Conservation (phyloP, 1,284 basidiomycete species). For the Schizophyllum amplum region DNA sequence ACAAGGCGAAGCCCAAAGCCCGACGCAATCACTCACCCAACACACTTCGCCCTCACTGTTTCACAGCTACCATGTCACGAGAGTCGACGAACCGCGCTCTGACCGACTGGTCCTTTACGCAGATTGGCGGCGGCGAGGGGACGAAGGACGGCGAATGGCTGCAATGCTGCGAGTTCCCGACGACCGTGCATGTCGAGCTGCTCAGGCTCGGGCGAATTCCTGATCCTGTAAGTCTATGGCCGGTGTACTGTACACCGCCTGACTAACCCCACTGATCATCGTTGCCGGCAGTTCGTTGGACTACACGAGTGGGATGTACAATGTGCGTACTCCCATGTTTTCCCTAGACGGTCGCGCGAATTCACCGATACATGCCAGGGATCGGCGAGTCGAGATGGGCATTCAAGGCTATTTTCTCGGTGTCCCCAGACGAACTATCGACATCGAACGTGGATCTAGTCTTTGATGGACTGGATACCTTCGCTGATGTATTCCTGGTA, state of each 20-base stretch:
- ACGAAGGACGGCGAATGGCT: constrained; percentile 64
- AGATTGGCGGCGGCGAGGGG: constrained; percentile 52
- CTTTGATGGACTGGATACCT: constrained; percentile 87
- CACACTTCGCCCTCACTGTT: too few relatives aligned
- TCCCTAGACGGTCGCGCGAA: constrained; percentile 6
- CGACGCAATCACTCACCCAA: too few relatives aligned
- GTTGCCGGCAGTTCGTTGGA: constrained; percentile 58
- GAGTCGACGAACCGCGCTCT: constrained; percentile 20
- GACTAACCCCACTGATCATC: constrained; percentile 4
- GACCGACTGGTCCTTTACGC: constrained; percentile 60
- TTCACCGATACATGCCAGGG: too few relatives aligned
- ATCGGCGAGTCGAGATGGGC: constrained; percentile 80
- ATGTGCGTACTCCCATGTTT: constrained; percentile 32
- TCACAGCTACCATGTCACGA: too few relatives aligned
- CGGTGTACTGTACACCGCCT: constrained; percentile 3
- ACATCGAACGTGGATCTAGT: constrained; percentile 59
- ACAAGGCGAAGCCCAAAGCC: too few relatives aligned
- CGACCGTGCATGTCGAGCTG: constrained; percentile 81
- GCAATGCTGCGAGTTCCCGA: constrained; percentile 58
- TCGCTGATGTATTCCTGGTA: constrained; percentile 62
- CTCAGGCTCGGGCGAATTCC: constrained; percentile 63
- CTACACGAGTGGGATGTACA: constrained; percentile 85
- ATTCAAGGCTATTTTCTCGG: constrained; percentile 65
- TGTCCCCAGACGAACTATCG: constrained; percentile 39
- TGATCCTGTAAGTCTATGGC: constrained; percentile 59